Base-by-base conservation (phyloP, 2,329 filamentous ascomycete genomes). In the Penicillium sp. region DNA sequence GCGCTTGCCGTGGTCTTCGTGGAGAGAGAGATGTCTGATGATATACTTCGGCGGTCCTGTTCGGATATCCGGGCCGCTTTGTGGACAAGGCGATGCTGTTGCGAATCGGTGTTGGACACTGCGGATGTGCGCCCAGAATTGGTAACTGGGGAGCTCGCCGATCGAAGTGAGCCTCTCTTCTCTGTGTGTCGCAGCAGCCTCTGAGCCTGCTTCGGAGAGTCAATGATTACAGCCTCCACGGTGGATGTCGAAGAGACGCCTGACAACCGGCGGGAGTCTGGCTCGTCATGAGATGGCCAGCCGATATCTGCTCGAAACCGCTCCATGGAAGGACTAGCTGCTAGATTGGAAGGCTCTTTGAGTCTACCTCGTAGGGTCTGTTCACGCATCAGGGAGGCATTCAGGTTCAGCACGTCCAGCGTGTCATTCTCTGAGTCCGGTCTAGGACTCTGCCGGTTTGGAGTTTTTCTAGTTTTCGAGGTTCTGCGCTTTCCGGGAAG, bases 141-240 rank as follows among this genome's bases (percentile, higher is more conserved):
- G 5, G 76, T 68, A 3, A 73, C 63, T 3, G 79, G 76, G 10
- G 76, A 79, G 56, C 76, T 76, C 43, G 75, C 77, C 47, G 76
- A 77, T 18, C 79, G 77, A 31, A 83, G 70, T 2, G 81, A 82
- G 52, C 76, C 67, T 55, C 81, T 81, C 67, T 80, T 84, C 42
- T 77, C 79, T 5, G 78, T 79, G 63, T 85, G 83, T 47, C 83
- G 79, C 47, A 85, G 68, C 1, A 75, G 78, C 36, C 71, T 73
- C 48, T 68, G 74, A 33, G 75, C 70, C 55, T 74, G 76, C 34
- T 75, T 78, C 3, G 79, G 77, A 14, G 76, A 76, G 16, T 81
- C 75, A 40, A 84, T 76, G 26, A 85, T 81, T 64, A 82, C 75
- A 11, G 80, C 83, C 69, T 83, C 81, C 14, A 85, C 73, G 0